Percentiles rank a stretch among this genome's conserved stretches.
phyloP scores from a whole-genome alignment of 163 green algal genomes.

The Scenedesmus sp. region DNA sequence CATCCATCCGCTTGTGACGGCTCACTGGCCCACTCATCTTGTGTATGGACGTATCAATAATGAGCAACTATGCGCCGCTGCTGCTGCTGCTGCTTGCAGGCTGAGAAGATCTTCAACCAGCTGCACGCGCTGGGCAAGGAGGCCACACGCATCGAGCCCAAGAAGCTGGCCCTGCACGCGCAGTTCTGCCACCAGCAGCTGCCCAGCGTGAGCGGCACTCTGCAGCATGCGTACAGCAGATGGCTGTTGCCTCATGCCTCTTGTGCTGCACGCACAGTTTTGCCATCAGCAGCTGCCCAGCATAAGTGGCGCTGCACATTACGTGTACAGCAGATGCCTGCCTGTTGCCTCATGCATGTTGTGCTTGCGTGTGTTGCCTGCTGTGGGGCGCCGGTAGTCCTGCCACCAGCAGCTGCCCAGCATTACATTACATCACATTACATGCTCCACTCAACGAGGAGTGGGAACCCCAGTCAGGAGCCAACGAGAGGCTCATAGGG shows the following conservation, averaged over 20 bases:
- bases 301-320: not conserved
- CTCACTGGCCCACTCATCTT: not conserved
- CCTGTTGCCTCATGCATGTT: too few species aligned
- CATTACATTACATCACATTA: too few species aligned
- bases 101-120: slow-evolving; percentile 33
- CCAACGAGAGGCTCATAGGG: too few species aligned
- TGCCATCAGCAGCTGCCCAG: slow-evolving; percentile 29
- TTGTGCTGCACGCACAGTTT: slow-evolving; percentile 3
- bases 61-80: not conserved
- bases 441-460: too few species aligned
- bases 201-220: slow-evolving; percentile 12
- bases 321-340: too few species aligned
- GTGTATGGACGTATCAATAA: not conserved
- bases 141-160: slow-evolving; percentile 22
- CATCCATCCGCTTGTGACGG: not conserved
- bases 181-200: slow-evolving; percentile 45
- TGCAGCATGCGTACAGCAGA: not conserved
- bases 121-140: slow-evolving; percentile 10
- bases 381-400: too few species aligned
- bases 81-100: not conserved
- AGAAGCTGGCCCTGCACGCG: slow-evolving; percentile 23
- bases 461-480: too few species aligned
- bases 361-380: too few species aligned
- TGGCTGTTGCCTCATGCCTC: not conserved
- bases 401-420: too few species aligned